A percentile compares a stretch with the other conserved stretches of the same genome.
phyloP scores from a whole-genome alignment of 176 grass and related monocot genomes.

The Calamus simplicifolius region DNA sequence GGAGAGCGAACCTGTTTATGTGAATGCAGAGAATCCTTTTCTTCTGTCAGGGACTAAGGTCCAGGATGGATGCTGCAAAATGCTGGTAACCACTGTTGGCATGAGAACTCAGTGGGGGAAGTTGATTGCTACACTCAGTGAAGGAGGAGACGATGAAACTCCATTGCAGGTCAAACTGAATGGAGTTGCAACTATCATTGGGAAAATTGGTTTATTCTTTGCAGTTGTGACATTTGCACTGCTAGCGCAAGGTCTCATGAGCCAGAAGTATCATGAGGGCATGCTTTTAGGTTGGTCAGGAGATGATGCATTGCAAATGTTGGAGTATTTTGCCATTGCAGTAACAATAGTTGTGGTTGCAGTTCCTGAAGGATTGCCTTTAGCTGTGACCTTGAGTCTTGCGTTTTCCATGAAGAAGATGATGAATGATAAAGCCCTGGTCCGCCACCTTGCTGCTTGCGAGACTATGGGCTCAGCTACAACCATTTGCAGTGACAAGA shows the following conservation, averaged over 20 bases:
- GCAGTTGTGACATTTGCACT: constrained; percentile 11
- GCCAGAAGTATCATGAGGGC: background rate
- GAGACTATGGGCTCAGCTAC: constrained; percentile 18
- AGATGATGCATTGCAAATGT: constrained; percentile 16
- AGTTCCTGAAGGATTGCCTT: constrained; percentile 12
- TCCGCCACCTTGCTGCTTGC: constrained; percentile 15
- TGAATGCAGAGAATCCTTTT: constrained; percentile 9
- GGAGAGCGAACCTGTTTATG: constrained; percentile 5
- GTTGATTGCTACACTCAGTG: constrained; percentile 3
- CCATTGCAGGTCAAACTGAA: constrained; percentile 18
- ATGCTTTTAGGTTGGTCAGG: constrained; percentile 5
- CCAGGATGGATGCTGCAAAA: constrained; percentile 10
- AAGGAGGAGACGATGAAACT: constrained; percentile 18
- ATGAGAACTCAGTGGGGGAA: constrained; percentile 18
- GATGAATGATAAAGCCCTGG: constrained; percentile 13
- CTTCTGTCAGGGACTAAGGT: constrained; percentile 18
- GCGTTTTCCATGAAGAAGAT: constrained; percentile 21
- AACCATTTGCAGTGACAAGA: constrained; percentile 15
- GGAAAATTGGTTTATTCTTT: constrained; percentile 16
- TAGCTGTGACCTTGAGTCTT: constrained; percentile 12
- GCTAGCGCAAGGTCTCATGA: constrained; percentile 7
- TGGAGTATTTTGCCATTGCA: constrained; percentile 16
- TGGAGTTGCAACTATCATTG: constrained; percentile 19
- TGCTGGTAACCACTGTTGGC: constrained; percentile 15
- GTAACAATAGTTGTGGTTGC: constrained; percentile 19